phyloP scores from a whole-genome alignment of 306 rosid species.

The Senna siamea region DNA sequence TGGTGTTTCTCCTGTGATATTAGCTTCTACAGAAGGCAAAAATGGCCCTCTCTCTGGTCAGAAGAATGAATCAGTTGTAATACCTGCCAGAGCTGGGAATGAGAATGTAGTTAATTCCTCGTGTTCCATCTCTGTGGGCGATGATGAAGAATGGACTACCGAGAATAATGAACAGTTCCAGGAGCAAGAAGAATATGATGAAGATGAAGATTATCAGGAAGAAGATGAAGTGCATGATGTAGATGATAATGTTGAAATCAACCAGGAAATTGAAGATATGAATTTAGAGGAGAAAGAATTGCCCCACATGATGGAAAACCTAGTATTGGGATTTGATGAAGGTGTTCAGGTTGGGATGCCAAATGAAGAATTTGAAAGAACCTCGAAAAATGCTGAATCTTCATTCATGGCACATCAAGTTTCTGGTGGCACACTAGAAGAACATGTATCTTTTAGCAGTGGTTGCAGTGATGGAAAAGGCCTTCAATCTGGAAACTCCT shows the following conservation, averaged over 20 bases:
- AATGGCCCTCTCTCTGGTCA: constrained; percentile 43
- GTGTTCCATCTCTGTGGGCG: constrained; percentile 57
- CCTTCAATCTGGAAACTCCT: constrained; percentile 51
- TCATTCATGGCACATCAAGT: constrained; percentile 47
- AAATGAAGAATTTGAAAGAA: constrained; percentile 76
- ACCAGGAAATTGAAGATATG: constrained; percentile 61
- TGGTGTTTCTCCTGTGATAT: constrained; percentile 60
- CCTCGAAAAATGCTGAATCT: constrained; percentile 55
- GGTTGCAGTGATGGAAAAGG: constrained; percentile 43
- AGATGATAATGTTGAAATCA: constrained; percentile 68
- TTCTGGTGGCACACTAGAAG: constrained; percentile 50
- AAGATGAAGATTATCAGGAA: constrained; percentile 89
- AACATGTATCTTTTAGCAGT: constrained; percentile 55
- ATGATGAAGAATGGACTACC: constrained; percentile 89
- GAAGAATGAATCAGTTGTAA: constrained; percentile 53
- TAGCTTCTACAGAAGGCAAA: constrained; percentile 57
- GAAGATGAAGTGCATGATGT: constrained; percentile 94
- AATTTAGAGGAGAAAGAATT: constrained; percentile 76
- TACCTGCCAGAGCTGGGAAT: constrained; percentile 47
- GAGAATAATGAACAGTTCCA: constrained; percentile 79
- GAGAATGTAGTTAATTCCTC: constrained; percentile 52
- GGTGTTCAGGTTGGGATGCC: constrained; percentile 98
- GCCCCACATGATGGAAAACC: constrained; percentile 76
- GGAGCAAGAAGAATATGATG: constrained; percentile 97
- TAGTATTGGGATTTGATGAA: constrained; percentile 89